Conservation (phyloP, 1,284 basidiomycete species). For the Tilletia setariae region DNA sequence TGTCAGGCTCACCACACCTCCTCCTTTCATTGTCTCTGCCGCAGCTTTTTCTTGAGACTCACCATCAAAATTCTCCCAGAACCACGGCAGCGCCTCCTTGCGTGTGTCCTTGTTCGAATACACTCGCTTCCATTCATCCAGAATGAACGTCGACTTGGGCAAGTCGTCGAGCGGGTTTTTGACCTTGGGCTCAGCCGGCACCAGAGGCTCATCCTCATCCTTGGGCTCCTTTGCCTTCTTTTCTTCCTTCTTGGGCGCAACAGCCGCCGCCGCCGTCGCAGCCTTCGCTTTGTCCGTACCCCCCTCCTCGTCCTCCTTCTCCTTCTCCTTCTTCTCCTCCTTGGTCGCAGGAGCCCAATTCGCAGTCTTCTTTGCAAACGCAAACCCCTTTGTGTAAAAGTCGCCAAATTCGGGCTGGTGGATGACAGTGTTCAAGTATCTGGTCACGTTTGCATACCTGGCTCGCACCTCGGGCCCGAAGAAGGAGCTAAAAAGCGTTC, state of each 20-base stretch:
- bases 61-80: conserved; percentile 70
- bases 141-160: conserved; percentile 86
- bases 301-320: conserved; percentile 64
- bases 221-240: conserved; percentile 58
- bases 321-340: conserved; percentile 58
- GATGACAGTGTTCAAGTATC: conserved; percentile 68
- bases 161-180: conserved; percentile 93
- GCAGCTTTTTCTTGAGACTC: not conserved
- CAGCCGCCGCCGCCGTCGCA: conserved; percentile 46
- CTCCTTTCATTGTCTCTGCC: not conserved
- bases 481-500: conserved; percentile 26
- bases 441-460: conserved; percentile 68
- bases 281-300: conserved; percentile 41
- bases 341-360: conserved; percentile 60
- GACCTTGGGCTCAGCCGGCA: conserved; percentile 65
- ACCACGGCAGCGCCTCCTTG: conserved; percentile 45
- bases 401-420: conserved; percentile 63
- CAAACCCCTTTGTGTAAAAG: conserved; percentile 57
- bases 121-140: conserved; percentile 96
- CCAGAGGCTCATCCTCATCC: conserved; percentile 59
- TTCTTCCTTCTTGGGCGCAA: conserved; percentile 61
- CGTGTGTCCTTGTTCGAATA: conserved; percentile 94
- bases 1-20: not conserved
- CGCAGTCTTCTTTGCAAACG: conserved; percentile 59
- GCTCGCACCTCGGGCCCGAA: conserved; percentile 44